Evolutionary conservation across 176 grass and related monocot genomes (phyloP).

Genomic region (Miscanthus lutarioriparius): DNA sequence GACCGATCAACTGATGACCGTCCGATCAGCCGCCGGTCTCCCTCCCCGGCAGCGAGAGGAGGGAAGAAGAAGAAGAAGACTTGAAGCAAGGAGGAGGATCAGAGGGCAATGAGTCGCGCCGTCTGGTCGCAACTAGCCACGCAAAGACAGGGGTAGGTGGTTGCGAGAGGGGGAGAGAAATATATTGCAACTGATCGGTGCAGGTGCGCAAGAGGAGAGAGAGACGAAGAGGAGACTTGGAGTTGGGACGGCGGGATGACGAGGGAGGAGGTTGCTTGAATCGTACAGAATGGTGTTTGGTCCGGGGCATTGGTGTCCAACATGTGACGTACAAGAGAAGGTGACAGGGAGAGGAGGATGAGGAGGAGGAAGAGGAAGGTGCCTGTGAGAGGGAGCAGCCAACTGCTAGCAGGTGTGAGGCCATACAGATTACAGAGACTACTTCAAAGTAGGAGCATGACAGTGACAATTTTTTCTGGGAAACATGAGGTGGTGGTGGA

Average conservation of each 20-base stretch:
- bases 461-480: constrained; percentile 16
- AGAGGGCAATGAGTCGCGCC: neutral
- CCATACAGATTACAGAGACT: neutral
- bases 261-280: constrained; percentile 41
- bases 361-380: neutral
- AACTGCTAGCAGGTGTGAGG: constrained; percentile 23
- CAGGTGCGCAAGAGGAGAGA: neutral
- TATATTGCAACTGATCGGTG: neutral
- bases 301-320: constrained; percentile 26
- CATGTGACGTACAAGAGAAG: constrained; percentile 55
- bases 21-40: neutral
- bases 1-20: neutral
- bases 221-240: neutral
- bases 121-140: constrained; percentile 27
- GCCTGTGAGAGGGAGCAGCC: neutral
- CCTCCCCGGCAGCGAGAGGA: neutral
- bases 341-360: neutral
- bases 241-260: neutral
- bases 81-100: neutral
- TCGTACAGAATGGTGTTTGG: constrained; percentile 31
- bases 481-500: neutral
- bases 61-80: neutral
- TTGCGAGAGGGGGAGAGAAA: neutral
- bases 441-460: constrained; percentile 31
- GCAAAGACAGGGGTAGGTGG: constrained; percentile 10